phyloP scores from a whole-genome alignment of 129 eudicot species.

The Flaveria bidentis region DNA sequence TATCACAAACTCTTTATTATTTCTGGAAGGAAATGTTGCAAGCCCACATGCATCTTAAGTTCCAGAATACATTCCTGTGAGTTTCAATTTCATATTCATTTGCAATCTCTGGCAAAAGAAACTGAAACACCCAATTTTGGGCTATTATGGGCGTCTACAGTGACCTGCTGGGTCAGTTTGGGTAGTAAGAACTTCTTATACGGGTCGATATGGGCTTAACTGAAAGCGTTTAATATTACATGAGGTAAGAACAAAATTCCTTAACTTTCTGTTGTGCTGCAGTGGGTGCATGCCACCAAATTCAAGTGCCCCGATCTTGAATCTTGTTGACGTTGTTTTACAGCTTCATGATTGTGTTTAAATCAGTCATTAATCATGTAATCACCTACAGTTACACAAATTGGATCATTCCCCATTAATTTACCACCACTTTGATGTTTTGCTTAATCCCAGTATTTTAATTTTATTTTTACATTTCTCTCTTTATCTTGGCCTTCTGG shows the following conservation, averaged over 20 bases:
- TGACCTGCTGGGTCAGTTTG: not conserved
- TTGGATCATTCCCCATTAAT: not conserved
- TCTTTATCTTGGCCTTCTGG: slow-evolving; percentile 64
- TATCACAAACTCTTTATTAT: not conserved
- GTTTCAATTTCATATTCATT: not conserved
- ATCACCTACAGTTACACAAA: not conserved
- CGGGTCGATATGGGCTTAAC: not conserved
- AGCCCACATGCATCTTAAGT: not conserved
- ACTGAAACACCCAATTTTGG: not conserved
- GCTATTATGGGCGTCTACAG: not conserved
- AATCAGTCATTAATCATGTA: slow-evolving; percentile 56
- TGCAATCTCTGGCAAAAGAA: not conserved
- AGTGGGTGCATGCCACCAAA: slow-evolving; percentile 85
- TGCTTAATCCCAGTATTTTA: not conserved
- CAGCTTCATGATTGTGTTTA: slow-evolving; percentile 93
- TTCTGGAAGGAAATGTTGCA: not conserved
- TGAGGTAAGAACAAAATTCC: not conserved
- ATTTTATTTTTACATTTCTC: not conserved
- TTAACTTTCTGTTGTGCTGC: slow-evolving; percentile 33
- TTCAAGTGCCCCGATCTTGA: slow-evolving; percentile 62
- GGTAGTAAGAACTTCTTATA: not conserved
- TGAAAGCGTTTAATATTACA: not conserved
- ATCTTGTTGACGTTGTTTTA: slow-evolving; percentile 85
- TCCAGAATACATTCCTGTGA: not conserved
- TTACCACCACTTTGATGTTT: slow-evolving; percentile 9